These are phyloP conservation scores for Linnemannia elongata DNA, from an alignment of 192 early-diverging fungal genomes.

Conservation along the genomic window DNA sequence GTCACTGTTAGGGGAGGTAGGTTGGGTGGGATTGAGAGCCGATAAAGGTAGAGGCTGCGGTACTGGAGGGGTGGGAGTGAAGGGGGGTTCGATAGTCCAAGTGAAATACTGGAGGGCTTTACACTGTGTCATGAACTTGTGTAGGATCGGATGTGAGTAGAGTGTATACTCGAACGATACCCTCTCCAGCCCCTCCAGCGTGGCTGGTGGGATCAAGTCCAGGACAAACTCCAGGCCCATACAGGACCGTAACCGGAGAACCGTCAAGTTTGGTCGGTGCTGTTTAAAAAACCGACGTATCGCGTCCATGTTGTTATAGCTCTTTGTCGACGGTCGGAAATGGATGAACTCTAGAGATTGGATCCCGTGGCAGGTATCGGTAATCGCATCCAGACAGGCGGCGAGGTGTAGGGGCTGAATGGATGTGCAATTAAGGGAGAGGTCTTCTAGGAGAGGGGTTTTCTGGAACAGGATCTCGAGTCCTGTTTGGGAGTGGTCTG, in stretches of 20 bases:
- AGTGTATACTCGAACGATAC: conserved; percentile 8
- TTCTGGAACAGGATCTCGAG: conserved; percentile 15
- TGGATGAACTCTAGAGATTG: neutral
- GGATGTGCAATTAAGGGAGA: neutral
- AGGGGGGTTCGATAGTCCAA: neutral
- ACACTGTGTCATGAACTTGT: conserved; percentile 16
- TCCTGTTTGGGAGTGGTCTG: neutral
- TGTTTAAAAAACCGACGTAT: conserved; percentile 27
- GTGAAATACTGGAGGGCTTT: neutral
- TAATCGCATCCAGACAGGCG: conserved; percentile 24
- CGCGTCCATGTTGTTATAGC: neutral
- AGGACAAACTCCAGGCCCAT: neutral
- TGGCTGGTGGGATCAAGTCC: conserved; percentile 5
- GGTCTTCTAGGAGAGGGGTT: conserved; percentile 7
- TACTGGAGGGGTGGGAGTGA: neutral
- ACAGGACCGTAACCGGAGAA: conserved; percentile 3
- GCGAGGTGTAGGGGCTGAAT: neutral
- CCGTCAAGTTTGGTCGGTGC: neutral
- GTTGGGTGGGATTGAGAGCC: neutral
- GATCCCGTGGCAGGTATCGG: conserved; percentile 11
- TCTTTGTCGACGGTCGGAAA: neutral
- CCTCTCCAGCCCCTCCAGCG: neutral
- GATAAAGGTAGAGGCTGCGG: neutral
- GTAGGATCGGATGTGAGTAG: conserved; percentile 5
- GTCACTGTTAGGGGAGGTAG: too few species aligned